Conservation (phyloP, 352 stramenopile genomes). For the Globisporangium recalcitrans region DNA sequence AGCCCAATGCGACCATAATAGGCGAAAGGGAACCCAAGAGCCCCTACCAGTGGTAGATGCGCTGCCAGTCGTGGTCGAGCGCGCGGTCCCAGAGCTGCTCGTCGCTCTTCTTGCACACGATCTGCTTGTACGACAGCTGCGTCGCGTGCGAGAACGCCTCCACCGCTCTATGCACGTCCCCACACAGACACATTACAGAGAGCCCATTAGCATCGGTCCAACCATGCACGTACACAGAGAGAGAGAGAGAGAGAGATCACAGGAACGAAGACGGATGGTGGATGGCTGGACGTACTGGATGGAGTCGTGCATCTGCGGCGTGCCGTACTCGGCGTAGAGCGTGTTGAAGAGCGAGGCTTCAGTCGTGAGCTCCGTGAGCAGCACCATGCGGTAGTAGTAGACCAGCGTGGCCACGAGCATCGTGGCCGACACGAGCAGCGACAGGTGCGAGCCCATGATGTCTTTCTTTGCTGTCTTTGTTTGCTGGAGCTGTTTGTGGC, state of each 20-base stretch:
- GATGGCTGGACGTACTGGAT: constrained; percentile 29
- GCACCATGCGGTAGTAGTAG: constrained; percentile 73
- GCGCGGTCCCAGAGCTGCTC: constrained; percentile 46
- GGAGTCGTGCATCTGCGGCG: constrained; percentile 49
- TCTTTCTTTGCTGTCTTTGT: background rate
- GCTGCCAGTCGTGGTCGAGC: constrained; percentile 61
- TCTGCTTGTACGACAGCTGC: constrained; percentile 33
- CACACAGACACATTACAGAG: background rate
- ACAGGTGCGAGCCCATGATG: constrained; percentile 36
- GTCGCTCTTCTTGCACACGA: constrained; percentile 33
- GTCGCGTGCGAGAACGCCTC: constrained; percentile 47
- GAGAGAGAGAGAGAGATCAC: background rate
- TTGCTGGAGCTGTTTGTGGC: background rate
- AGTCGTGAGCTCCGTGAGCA: constrained; percentile 66
- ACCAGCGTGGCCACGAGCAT: constrained; percentile 57
- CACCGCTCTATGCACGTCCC: constrained; percentile 27
- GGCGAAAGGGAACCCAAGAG: no score
- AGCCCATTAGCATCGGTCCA: no score
- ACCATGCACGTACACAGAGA: background rate
- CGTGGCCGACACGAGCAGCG: constrained; percentile 45
- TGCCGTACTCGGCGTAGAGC: constrained; percentile 67
- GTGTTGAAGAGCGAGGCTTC: constrained; percentile 71
- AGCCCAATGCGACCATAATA: no score
- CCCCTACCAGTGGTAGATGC: constrained; percentile 61
- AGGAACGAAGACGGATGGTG: background rate